phyloP scores from a whole-genome alignment of 192 early-diverging fungal species.

The Coemansia sp. region DNA sequence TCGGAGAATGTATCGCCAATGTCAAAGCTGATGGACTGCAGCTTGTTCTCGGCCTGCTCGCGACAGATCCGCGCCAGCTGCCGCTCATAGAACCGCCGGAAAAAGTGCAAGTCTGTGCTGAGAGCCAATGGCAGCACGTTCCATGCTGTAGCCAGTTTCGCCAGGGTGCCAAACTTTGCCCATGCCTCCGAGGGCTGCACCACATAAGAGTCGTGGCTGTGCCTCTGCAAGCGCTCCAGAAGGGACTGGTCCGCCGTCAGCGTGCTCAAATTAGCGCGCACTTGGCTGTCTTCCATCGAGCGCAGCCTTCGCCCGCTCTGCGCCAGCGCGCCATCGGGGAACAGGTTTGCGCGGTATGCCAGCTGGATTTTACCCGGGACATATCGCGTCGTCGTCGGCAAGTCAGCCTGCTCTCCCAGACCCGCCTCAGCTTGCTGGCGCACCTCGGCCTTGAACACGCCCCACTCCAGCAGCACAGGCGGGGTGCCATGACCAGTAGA shows the following conservation, averaged over 20 bases:
- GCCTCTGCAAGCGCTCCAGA: background rate
- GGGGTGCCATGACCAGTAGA: background rate
- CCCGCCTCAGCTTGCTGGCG: constrained; percentile 1
- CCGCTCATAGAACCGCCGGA: constrained; percentile 42
- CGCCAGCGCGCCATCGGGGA: constrained; percentile 21
- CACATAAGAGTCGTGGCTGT: background rate
- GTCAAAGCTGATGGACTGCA: constrained; percentile 47
- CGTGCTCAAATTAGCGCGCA: background rate
- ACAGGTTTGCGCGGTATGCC: constrained; percentile 25
- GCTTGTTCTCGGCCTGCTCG: constrained; percentile 52
- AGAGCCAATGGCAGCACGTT: constrained; percentile 45
- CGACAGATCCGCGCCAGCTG: constrained; percentile 45
- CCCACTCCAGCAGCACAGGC: constrained; percentile 24
- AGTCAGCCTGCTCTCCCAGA: background rate
- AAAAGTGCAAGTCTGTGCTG: constrained; percentile 32
- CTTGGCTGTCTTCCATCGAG: constrained; percentile 18
- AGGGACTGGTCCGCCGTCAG: background rate
- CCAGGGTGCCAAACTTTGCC: constrained; percentile 21
- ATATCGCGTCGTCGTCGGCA: background rate
- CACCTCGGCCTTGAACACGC: constrained; percentile 24
- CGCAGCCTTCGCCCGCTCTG: constrained; percentile 37
- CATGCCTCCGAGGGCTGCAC: background rate
- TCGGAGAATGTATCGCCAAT: constrained; percentile 48
- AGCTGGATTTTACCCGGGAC: constrained; percentile 33
- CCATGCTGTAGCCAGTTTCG: constrained; percentile 40